These are phyloP conservation scores for Paulownia fortunei DNA, from an alignment of 257 asterid species.

Conservation along the genomic window DNA sequence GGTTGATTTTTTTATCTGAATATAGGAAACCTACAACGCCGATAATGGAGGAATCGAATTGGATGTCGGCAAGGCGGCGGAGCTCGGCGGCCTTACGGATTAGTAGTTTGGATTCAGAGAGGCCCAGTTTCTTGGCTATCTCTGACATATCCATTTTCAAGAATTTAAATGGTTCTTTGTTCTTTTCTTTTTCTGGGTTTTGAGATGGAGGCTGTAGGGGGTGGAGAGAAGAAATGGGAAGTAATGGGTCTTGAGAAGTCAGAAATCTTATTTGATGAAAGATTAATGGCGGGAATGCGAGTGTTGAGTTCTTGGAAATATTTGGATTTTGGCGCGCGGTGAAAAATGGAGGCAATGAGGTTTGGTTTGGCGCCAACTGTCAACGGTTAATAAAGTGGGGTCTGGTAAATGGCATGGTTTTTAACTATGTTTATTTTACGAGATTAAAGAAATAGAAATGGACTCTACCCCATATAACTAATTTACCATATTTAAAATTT, in stretches of 20 bases:
- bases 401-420: not conserved
- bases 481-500: no score
- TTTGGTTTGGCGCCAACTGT: slow-evolving; percentile 42
- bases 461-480: no score
- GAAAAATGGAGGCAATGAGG: slow-evolving; percentile 23
- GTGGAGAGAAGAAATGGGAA: not conserved
- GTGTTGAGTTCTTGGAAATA: slow-evolving; percentile 16
- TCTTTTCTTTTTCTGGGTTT: not conserved
- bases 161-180: not conserved
- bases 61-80: slow-evolving; percentile 91
- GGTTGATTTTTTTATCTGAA: not conserved
- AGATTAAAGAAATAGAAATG: no score
- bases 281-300: slow-evolving; percentile 68
- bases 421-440: not conserved
- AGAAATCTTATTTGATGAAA: slow-evolving; percentile 12
- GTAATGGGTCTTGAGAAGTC: not conserved
- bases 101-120: slow-evolving; percentile 65
- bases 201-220: not conserved
- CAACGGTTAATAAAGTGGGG: no score
- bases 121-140: slow-evolving; percentile 67
- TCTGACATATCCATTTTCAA: slow-evolving; percentile 68
- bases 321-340: slow-evolving; percentile 52
- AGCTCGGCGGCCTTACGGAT: slow-evolving; percentile 90
- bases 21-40: slow-evolving; percentile 66
- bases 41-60: slow-evolving; percentile 82